Evolutionary conservation across 495 filamentous ascomycete genomes (phyloP), one percentile per base, ranked within the genome.

Genomic region (Podospora appendiculata): DNA sequence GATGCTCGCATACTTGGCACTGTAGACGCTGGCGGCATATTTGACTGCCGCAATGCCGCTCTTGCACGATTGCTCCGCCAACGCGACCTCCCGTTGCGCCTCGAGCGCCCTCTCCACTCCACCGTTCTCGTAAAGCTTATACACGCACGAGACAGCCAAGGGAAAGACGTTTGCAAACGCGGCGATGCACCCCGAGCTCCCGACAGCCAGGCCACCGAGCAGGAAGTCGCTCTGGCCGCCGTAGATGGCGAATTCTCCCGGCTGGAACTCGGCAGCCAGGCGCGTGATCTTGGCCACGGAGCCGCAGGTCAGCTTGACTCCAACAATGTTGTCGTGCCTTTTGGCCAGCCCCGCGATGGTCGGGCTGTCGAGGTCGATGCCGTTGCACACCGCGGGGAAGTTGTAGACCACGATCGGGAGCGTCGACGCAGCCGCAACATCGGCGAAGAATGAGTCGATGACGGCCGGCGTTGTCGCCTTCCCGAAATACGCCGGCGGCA

Each of bases 141-240:
- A 86, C 9, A 85, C 69, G 46, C 63, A 61, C 6, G 72, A 69
- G 17, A 81, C 66, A 0, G 73, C 72, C 58, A 74, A 76, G 5
- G 83, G 85, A 46, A 85, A 82, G 33, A 85, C 76, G 59, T 85
- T 87, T 45, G 71, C 83, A 60, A 87, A 85, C 4, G 81, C 85
- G 3, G 80, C 77, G 54, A 87, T 84, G 53, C 79, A 84, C 6
- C 85, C 85, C 5, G 80, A 74, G 5, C 74, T 78, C 3, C 83
- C 84, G 1, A 79, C 79, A 8, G 71, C 69, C 13, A 82, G 55
- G 2, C 83, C 84, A 0, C 79, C 84, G 34, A 88, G 64, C 39
- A 89, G 64, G 61, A 88, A 88, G 57, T 88, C 85, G 2, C 81
- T 80, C 62, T 88, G 82, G 0, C 86, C 86, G 8, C 83, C 83